phyloP scores from a whole-genome alignment of 192 early-diverging fungal species.

The Powellomyces hirtus region DNA sequence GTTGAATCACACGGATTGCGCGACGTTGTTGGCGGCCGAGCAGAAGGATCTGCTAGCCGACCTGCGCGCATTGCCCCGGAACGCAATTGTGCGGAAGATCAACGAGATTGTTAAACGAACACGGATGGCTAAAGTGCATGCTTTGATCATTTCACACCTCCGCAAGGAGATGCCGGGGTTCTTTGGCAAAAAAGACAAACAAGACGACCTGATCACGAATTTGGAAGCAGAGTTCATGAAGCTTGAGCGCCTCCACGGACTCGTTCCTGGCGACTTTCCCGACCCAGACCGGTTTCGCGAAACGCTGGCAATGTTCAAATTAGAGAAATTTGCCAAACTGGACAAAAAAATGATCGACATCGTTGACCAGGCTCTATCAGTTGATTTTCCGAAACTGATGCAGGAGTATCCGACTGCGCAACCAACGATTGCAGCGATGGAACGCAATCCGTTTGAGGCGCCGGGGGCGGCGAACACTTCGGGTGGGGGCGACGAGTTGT shows the following conservation, averaged over 20 bases:
- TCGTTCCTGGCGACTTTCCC: constrained; percentile 83
- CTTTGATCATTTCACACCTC: constrained; percentile 79
- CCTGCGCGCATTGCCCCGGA: constrained; percentile 70
- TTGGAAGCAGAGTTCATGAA: constrained; percentile 74
- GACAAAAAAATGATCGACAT: constrained; percentile 62
- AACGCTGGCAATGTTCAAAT: constrained; percentile 70
- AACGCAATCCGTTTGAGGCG: constrained; percentile 64
- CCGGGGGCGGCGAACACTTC: not conserved
- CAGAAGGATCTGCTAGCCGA: constrained; percentile 76
- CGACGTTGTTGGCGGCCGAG: constrained; percentile 66
- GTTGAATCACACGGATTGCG: constrained; percentile 70
- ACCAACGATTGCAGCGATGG: constrained; percentile 29
- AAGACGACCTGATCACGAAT: constrained; percentile 67
- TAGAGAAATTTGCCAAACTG: constrained; percentile 77
- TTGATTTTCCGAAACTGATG: constrained; percentile 78
- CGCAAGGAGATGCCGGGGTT: constrained; percentile 79
- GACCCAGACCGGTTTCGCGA: constrained; percentile 69
- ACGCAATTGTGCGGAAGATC: constrained; percentile 78
- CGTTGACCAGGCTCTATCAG: constrained; percentile 66
- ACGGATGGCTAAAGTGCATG: constrained; percentile 74
- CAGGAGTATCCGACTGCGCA: constrained; percentile 61
- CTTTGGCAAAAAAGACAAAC: constrained; percentile 77
- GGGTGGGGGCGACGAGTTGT: constrained; percentile 18
- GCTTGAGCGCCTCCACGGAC: constrained; percentile 65
- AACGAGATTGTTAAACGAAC: constrained; percentile 91